These are phyloP conservation scores for Mucor plumbeus DNA, from an alignment of 371 early-diverging fungal genomes.

Conservation along the genomic window DNA sequence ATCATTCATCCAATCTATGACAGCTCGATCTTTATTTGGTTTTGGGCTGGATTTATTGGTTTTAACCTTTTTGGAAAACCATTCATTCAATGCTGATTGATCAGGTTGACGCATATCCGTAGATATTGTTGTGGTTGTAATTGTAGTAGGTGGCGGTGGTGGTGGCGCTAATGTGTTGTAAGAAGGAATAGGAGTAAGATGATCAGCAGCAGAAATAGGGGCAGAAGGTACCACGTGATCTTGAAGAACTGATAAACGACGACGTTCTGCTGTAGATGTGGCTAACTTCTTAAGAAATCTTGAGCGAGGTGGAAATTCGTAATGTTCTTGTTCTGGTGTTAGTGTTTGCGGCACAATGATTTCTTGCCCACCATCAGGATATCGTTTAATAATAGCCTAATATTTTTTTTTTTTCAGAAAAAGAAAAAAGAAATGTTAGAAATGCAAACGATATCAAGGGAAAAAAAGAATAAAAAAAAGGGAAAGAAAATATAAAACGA, in stretches of 20 bases:
- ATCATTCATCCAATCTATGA: slow-evolving; percentile 49
- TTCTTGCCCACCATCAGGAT: slow-evolving; percentile 50
- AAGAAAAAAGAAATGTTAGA: slow-evolving; percentile 1
- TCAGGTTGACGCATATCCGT: slow-evolving; percentile 32
- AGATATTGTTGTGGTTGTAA: background rate
- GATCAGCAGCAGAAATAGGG: slow-evolving; percentile 9
- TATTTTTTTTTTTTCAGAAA: background rate
- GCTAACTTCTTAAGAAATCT: slow-evolving; percentile 47
- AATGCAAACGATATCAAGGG: background rate
- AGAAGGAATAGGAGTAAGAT: slow-evolving; percentile 14
- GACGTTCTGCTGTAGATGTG: slow-evolving; percentile 30
- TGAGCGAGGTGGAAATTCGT: slow-evolving; percentile 55
- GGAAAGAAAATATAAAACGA: slow-evolving; percentile 6
- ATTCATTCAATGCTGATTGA: slow-evolving; percentile 39
- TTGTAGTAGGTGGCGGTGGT: background rate
- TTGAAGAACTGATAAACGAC: slow-evolving; percentile 29
- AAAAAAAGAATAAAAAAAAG: slow-evolving; percentile 1
- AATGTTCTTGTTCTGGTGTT: slow-evolving; percentile 53
- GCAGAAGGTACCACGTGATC: slow-evolving; percentile 14
- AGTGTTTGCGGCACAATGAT: slow-evolving; percentile 52
- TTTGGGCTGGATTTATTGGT: slow-evolving; percentile 14
- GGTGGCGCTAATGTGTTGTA: background rate
- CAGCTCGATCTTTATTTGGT: slow-evolving; percentile 28
- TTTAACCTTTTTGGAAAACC: slow-evolving; percentile 37
- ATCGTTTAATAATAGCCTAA: slow-evolving; percentile 45